Conservation (phyloP, 768 basidiomycete species). For the Panellus pusillus region DNA sequence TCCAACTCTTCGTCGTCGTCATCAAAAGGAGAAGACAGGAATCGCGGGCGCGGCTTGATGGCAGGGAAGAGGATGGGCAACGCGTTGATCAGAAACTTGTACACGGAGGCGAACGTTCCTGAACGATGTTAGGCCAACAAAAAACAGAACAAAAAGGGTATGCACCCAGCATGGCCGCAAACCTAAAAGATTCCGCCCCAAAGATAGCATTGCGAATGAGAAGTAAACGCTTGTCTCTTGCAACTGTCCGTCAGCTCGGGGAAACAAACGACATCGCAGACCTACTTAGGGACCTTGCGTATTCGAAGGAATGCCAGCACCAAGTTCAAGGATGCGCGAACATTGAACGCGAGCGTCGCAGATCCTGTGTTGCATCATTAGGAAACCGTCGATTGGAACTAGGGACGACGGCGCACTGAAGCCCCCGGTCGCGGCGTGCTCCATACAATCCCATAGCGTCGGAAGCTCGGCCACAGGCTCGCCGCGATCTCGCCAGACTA, state of each 20-base stretch:
- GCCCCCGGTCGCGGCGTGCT: conserved; percentile 71
- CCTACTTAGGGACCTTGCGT: conserved; percentile 65
- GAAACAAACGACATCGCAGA: not conserved
- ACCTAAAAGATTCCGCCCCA: conserved; percentile 78
- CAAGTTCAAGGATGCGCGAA: conserved; percentile 82
- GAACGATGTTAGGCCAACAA: not conserved
- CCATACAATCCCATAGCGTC: conserved; percentile 62
- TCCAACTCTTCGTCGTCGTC: conserved; percentile 25
- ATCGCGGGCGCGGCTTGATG: conserved; percentile 29
- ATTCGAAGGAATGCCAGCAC: conserved; percentile 76
- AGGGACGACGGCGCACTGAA: conserved; percentile 53
- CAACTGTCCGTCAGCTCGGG: not conserved
- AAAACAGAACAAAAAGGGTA: conserved; percentile 8
- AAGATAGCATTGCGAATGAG: conserved; percentile 82
- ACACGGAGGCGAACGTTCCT: conserved; percentile 77
- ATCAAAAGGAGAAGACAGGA: conserved; percentile 25
- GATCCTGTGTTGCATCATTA: conserved; percentile 56
- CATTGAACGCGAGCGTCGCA: conserved; percentile 73
- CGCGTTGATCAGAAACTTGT: conserved; percentile 77
- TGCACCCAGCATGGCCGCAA: conserved; percentile 84
- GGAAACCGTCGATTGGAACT: conserved; percentile 1
- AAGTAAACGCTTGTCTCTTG: conserved; percentile 38
- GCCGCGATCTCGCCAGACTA: conserved; percentile 80
- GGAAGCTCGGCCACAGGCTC: conserved; percentile 71
- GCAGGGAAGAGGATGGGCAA: conserved; percentile 69